Conservation (phyloP, 2,329 filamentous ascomycete species). For the Akanthomyces muscarius region DNA sequence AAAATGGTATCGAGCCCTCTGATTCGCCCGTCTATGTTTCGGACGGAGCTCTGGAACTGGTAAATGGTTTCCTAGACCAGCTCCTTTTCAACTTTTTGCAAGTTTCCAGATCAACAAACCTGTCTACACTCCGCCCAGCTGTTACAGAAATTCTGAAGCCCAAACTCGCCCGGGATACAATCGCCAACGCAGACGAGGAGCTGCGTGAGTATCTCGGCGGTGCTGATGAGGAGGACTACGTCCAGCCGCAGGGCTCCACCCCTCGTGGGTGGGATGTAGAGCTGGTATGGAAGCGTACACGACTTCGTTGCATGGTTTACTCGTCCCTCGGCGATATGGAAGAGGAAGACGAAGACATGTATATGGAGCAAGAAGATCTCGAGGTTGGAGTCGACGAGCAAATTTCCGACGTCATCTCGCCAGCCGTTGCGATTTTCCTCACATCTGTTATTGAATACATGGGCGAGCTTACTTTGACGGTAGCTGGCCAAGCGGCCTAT, state of each 20-base stretch:
- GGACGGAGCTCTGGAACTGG: conserved; percentile 65
- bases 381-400: conserved; percentile 54
- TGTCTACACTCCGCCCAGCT: conserved; percentile 72
- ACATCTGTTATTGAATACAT: conserved; percentile 93
- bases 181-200: conserved; percentile 80
- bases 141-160: conserved; percentile 84
- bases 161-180: conserved; percentile 79
- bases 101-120: conserved; percentile 70
- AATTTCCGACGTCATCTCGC: conserved; percentile 69
- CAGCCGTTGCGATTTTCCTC: conserved; percentile 90
- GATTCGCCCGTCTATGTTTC: conserved; percentile 70
- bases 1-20: conserved; percentile 61
- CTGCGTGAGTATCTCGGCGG: conserved; percentile 82
- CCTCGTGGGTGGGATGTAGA: conserved; percentile 79
- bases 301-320: conserved; percentile 96
- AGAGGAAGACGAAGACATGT: conserved; percentile 92
- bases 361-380: conserved; percentile 75
- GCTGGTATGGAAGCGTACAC: conserved; percentile 87
- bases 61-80: conserved; percentile 93
- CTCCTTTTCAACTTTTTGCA: conserved; percentile 88
- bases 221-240: conserved; percentile 68
- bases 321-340: conserved; percentile 95
- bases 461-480: conserved; percentile 84
- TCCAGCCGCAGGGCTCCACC: conserved; percentile 49
- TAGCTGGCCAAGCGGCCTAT: conserved; percentile 80